Evolutionary conservation across 345 rosid genomes (phyloP).

Genomic region (Theobroma cacao): DNA sequence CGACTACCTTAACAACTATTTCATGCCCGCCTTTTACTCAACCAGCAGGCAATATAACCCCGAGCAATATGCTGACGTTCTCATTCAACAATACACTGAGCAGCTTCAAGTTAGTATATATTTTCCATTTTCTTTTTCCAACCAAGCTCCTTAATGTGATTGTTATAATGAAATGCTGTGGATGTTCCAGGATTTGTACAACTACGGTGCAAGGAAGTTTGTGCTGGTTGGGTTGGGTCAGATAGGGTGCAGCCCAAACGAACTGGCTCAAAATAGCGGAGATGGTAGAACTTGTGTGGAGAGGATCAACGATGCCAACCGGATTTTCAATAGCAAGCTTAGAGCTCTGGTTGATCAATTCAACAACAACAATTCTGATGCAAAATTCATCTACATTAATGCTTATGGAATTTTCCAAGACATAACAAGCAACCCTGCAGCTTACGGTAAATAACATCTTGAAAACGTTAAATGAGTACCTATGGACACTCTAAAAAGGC

Average conservation of each 20-base stretch:
- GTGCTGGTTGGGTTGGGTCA: conserved; percentile 76
- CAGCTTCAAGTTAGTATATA: conserved; percentile 61
- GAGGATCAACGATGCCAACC: conserved; percentile 57
- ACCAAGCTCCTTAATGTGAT: not conserved
- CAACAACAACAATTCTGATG: conserved; percentile 51
- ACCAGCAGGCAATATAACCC: conserved; percentile 51
- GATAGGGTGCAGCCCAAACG: conserved; percentile 86
- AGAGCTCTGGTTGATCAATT: conserved; percentile 59
- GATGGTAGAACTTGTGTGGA: conserved; percentile 66
- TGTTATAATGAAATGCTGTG: not conserved
- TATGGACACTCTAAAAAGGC: not conserved
- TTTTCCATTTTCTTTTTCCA: not conserved
- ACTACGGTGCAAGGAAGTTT: conserved; percentile 79
- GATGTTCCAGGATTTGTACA: conserved; percentile 49
- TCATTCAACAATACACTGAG: conserved; percentile 47
- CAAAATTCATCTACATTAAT: conserved; percentile 62
- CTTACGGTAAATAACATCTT: conserved; percentile 51
- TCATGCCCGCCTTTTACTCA: conserved; percentile 70
- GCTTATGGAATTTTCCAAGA: conserved; percentile 78
- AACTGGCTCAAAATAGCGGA: conserved; percentile 58
- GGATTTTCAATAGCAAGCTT: conserved; percentile 70
- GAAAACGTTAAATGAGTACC: not conserved
- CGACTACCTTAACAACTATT: conserved; percentile 92
- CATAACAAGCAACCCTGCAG: conserved; percentile 41
- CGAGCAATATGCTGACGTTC: conserved; percentile 55